These are phyloP conservation scores for Tetradesmus obliquus DNA, from an alignment of 139 green algal species.

Conservation along the genomic window DNA sequence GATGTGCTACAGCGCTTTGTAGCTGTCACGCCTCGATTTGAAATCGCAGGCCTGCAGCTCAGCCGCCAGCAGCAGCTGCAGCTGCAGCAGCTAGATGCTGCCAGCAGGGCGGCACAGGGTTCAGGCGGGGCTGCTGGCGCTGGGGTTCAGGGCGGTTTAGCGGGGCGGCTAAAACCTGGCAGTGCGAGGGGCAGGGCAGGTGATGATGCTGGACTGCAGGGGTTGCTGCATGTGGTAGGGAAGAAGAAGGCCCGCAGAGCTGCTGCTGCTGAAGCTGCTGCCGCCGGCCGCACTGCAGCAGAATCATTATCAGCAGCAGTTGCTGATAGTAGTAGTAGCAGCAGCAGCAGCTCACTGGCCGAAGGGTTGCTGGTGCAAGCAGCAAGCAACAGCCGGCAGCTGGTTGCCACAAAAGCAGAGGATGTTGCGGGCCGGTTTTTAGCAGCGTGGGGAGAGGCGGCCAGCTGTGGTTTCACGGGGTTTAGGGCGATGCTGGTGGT, in stretches of 20 bases:
- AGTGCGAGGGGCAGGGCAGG: neutral
- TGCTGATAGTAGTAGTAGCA: neutral
- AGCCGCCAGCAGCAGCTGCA: slow-evolving; percentile 20
- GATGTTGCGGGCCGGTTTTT: slow-evolving; percentile 48
- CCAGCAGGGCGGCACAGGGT: neutral
- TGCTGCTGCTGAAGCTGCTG: neutral
- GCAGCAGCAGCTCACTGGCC: slow-evolving; percentile 2
- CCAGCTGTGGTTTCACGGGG: slow-evolving; percentile 26
- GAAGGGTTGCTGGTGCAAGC: slow-evolving; percentile 57
- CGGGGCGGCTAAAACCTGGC: neutral
- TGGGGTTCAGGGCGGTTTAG: neutral
- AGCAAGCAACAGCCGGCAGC: slow-evolving; percentile 52
- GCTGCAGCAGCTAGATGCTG: neutral
- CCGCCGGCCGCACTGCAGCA: neutral
- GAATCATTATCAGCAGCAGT: neutral
- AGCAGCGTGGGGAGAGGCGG: slow-evolving; percentile 26
- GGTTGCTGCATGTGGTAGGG: neutral
- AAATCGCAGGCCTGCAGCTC: slow-evolving; percentile 43
- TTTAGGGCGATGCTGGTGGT: slow-evolving; percentile 58
- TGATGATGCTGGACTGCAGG: neutral
- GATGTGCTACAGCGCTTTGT: slow-evolving; percentile 53
- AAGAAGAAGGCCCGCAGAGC: neutral
- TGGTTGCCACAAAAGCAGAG: slow-evolving; percentile 54
- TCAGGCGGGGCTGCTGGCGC: neutral
- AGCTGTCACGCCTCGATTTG: slow-evolving; percentile 49